Evolutionary conservation across 202 grass and related monocot species (phyloP), one percentile per base, ranked within the genome.

Genomic region (Cymbopogon flexuosus): DNA sequence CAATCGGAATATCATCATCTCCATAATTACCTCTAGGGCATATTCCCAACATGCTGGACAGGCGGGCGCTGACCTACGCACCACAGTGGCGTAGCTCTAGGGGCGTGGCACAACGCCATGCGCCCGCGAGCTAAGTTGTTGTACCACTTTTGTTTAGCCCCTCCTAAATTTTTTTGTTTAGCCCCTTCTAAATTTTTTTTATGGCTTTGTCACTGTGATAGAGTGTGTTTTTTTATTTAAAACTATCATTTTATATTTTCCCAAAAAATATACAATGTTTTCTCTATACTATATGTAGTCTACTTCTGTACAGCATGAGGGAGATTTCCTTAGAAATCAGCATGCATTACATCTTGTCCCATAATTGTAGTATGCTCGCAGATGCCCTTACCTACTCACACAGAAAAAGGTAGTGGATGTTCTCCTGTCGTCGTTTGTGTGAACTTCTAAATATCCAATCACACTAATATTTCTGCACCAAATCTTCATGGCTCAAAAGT

Each of bases 401-500:
- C 46, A 6, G 3, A 72, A 69, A n/a, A 22, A 36, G 24, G 54
- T 22, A 7, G 15, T 46, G 37, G 36, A 61, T n/a, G 5, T 62
- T 49, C 23, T 79, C 73, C 52, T 62, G 43, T 52, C 16, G 68
- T 33, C 59, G 41, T 68, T 67, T 47, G 60, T 69, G 39, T 36
- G 16, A 68, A 51, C 59, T 61, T 69, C 29, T 65, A 68, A 77
- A 72, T 76, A 51, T 60, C 37, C 43, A 72, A 35, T 40, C 14
- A 46, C 56, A 66, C 54, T 36, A 85, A 68, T 18, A 58, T 72
- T 77, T 70, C 31, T 34, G 47, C 86, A 81, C 15, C 70, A 41
- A 62, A 68, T 76, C 40, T 89, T 97, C 80, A 98, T 89, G 86
- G 90, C 72, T 98, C 76, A 77, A 98, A 98, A 39, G 88, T 93